Conservation (phyloP, 768 basidiomycete genomes). For the Boletus huronensis region DNA sequence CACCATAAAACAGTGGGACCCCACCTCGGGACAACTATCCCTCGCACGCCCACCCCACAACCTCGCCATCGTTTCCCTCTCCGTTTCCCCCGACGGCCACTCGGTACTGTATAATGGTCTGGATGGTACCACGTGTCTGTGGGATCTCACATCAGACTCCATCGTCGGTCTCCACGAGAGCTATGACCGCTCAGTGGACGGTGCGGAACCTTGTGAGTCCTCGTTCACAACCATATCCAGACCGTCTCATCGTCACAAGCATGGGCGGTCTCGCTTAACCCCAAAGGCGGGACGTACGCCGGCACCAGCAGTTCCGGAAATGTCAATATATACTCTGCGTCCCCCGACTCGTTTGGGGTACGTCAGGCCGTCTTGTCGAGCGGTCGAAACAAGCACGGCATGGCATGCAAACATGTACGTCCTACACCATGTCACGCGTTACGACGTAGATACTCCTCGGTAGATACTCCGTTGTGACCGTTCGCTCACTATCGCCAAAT, state of each 20-base stretch:
- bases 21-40: slow-evolving; percentile 59
- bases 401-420: slow-evolving; percentile 68
- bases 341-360: slow-evolving; percentile 62
- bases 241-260: slow-evolving; percentile 39
- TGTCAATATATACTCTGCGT: slow-evolving; percentile 68
- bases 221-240: background rate
- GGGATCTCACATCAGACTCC: slow-evolving; percentile 64
- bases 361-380: slow-evolving; percentile 56
- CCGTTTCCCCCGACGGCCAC: slow-evolving; percentile 61
- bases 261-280: slow-evolving; percentile 83
- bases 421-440: background rate
- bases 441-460: background rate
- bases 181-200: slow-evolving; percentile 54
- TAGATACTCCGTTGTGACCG: background rate
- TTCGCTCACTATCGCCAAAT: background rate
- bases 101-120: slow-evolving; percentile 75
- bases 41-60: slow-evolving; percentile 69
- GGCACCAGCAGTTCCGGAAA: slow-evolving; percentile 72
- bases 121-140: slow-evolving; percentile 77
- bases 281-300: slow-evolving; percentile 68
- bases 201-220: slow-evolving; percentile 65
- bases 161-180: slow-evolving; percentile 70
- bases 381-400: slow-evolving; percentile 74
- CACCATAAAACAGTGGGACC: slow-evolving; percentile 68
- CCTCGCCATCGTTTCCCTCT: slow-evolving; percentile 80